Base-by-base conservation (phyloP, 1,139 yeast species). In the Sugiyamaella neomexicana region DNA sequence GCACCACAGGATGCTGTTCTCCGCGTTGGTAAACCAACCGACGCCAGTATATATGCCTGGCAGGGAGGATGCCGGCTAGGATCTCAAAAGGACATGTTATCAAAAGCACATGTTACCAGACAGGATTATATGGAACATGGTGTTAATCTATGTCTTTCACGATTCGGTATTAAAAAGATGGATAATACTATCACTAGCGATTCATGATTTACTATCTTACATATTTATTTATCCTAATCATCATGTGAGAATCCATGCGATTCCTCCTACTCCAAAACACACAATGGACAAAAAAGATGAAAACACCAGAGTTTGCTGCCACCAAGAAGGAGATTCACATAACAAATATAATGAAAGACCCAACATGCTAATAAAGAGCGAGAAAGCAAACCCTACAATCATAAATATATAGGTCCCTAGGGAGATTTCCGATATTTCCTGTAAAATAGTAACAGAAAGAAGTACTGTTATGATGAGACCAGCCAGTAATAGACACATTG, bases 111-210 rank as follows among this genome's bases (percentile, higher is more conserved):
- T 58, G 82, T 91, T 23, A 79, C 95, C 1, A 81, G 83, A 58
- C 82, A 83, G 58, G 97, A 91, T 54, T 91, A 90, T 66, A 79
- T 82, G 63, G 98, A 91, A 69, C 86, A 88, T 66, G 98, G 98
- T 0, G 78, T 85, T n/a, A 62, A 62, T 48, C 47, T 65, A 1
- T 68, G 71, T 49, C 48, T 62, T 16, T 54, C 61, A 16, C 56
- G 59, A 46, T 63, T 63, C 45, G 65, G 66, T 25, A 60, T 58
- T 25, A 59, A 58, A 52, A 61, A 62, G 46, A 55, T 55, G 55
- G 61, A 59, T 37, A 49, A 13, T 10, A 49, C 45, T 5, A 36
- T 36, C 12, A 6, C 36, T n/a, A 36, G 31, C 1, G 49, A 45
- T 9, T 45, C n/a, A 45, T 23, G 9, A 32, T 32, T 17, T 17